Percentiles rank a stretch among this genome's conserved stretches.
These are phyloP conservation scores for Lunasporangiospora selenospora DNA, from an alignment of 192 early-diverging fungal species.

Conservation along the genomic window DNA sequence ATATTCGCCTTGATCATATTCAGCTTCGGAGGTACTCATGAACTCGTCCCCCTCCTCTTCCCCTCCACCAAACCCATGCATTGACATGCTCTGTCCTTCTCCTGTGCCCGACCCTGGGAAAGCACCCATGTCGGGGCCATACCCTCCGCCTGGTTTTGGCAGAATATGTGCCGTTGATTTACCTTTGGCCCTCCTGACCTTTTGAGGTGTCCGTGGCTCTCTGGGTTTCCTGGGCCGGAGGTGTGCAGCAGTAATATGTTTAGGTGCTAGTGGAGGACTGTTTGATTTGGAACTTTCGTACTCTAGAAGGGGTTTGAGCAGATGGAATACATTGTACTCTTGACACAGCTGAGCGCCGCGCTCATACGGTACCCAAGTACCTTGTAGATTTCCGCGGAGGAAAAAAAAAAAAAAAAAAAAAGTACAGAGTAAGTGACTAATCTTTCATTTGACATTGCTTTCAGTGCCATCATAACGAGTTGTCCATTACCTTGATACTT, in stretches of 20 bases:
- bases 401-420: background rate
- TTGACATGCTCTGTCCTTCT: background rate
- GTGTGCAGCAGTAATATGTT: conserved; percentile 59
- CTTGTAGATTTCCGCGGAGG: conserved; percentile 2
- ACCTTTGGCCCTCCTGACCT: conserved; percentile 16
- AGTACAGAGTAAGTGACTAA: background rate
- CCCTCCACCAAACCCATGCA: no score
- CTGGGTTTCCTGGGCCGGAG: conserved; percentile 50
- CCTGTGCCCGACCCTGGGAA: background rate
- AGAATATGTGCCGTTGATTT: conserved; percentile 1
- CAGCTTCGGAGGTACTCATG: conserved; percentile 33
- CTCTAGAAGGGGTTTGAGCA: conserved; percentile 83
- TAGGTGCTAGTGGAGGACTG: conserved; percentile 62
- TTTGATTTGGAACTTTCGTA: conserved; percentile 66
- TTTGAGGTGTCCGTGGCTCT: conserved; percentile 40
- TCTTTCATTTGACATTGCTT: background rate
- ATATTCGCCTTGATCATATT: conserved; percentile 15
- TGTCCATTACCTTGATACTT: conserved; percentile 96
- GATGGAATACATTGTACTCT: conserved; percentile 77
- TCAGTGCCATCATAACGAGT: background rate
- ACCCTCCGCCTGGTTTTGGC: conserved; percentile 9
- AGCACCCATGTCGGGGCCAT: conserved; percentile 13
- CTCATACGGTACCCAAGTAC: conserved; percentile 85
- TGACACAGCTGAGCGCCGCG: conserved; percentile 82
- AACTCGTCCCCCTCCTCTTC: conserved; percentile 37